These are phyloP conservation scores for Vitis rotundifolia DNA, from an alignment of 164 flowering plant genomes.

Conservation along the genomic window DNA sequence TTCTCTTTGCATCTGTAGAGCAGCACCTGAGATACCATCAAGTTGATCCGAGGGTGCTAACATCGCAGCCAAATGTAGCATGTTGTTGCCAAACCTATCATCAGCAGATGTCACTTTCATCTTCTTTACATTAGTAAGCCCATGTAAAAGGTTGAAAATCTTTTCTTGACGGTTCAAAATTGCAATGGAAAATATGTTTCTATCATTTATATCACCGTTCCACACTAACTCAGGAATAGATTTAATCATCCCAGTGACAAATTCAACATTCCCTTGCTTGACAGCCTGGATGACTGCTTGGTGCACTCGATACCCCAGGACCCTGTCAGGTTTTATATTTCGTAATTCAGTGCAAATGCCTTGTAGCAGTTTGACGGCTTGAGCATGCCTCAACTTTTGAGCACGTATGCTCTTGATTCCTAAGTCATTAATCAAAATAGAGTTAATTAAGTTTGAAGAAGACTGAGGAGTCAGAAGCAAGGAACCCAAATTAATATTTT, in stretches of 20 bases:
- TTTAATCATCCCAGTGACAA: conserved; percentile 7
- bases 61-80: conserved; percentile 27
- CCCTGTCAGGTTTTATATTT: background rate
- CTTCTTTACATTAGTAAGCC: conserved; percentile 10
- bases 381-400: conserved; percentile 13
- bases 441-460: background rate
- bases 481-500: background rate
- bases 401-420: conserved; percentile 13
- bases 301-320: background rate
- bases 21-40: conserved; percentile 26
- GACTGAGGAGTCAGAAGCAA: background rate
- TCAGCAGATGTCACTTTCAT: background rate
- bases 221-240: conserved; percentile 14
- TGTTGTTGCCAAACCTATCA: conserved; percentile 17
- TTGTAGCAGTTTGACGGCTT: conserved; percentile 11
- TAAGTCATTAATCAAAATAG: background rate
- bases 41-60: conserved; percentile 16
- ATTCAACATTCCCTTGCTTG: conserved; percentile 24
- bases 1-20: conserved; percentile 34
- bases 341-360: background rate
- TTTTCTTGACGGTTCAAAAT: conserved; percentile 24
- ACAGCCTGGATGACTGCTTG: conserved; percentile 18
- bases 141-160: conserved; percentile 25
- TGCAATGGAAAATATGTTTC: conserved; percentile 19
- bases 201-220: background rate